A percentile compares a stretch with the other conserved stretches of the same genome.
Evolutionary conservation across 2,329 filamentous ascomycete genomes (phyloP).

Genomic region (Botrytis fragariae): DNA sequence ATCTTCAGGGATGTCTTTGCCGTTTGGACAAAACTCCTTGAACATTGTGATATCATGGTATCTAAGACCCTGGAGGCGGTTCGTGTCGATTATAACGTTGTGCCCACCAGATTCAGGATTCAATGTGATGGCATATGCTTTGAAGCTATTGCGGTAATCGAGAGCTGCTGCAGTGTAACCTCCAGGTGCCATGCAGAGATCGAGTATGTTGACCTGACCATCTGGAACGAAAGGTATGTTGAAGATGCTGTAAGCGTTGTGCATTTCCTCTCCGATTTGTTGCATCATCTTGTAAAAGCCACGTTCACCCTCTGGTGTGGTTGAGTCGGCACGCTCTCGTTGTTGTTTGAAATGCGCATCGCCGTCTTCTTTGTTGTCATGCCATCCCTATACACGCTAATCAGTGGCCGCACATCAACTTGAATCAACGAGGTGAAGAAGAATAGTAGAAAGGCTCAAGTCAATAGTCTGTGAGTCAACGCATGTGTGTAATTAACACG

Average conservation of each 20-base stretch:
- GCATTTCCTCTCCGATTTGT: constrained; percentile 44
- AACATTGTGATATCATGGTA: constrained; percentile 29
- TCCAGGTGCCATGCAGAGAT: constrained; percentile 34
- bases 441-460: no score
- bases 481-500: not conserved
- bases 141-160: constrained; percentile 12
- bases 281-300: constrained; percentile 46
- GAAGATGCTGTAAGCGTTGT: constrained; percentile 32
- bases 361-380: constrained; percentile 45
- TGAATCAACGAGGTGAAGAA: not conserved
- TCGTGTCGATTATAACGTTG: constrained; percentile 22
- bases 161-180: constrained; percentile 25
- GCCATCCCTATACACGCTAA: constrained; percentile 38
- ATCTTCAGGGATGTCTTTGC: constrained; percentile 23
- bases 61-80: not conserved
- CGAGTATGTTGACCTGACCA: constrained; percentile 26
- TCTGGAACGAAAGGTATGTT: not conserved
- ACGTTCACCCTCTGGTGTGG: constrained; percentile 24
- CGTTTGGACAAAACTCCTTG: constrained; percentile 24
- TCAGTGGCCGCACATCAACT: not conserved
- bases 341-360: constrained; percentile 46
- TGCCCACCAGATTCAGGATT: constrained; percentile 29
- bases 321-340: constrained; percentile 41
- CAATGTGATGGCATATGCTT: constrained; percentile 29
- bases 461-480: no score